These are phyloP conservation scores for Candida multigemmis DNA, from an alignment of 805 yeast genomes.

Conservation along the genomic window DNA sequence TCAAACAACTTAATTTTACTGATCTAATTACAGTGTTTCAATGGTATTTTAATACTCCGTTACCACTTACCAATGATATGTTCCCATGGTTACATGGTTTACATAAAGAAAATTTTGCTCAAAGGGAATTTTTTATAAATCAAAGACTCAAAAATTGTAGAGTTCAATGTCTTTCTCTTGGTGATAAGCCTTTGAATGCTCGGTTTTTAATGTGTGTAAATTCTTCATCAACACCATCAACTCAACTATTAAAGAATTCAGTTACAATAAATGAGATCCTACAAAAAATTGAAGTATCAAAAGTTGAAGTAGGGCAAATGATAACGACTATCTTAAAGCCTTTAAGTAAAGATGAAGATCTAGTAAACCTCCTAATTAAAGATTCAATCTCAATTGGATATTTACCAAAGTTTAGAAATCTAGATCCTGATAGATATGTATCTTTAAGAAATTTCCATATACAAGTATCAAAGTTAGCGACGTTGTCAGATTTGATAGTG, in stretches of 20 bases:
- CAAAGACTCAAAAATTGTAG: conserved; percentile 13
- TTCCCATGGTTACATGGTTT: conserved; percentile 92
- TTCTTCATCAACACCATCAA: conserved; percentile 5
- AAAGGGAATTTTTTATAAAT: conserved; percentile 34
- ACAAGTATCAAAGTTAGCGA: conserved; percentile 74
- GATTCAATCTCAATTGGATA: conserved; percentile 35
- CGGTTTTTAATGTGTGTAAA: conserved; percentile 32
- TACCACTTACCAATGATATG: conserved; percentile 58
- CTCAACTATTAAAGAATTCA: conserved; percentile 39
- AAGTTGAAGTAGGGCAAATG: conserved; percentile 17
- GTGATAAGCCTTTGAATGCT: conserved; percentile 7
- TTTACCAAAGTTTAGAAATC: conserved; percentile 44
- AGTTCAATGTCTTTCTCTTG: not conserved
- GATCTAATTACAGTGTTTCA: conserved; percentile 13
- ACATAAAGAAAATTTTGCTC: conserved; percentile 47
- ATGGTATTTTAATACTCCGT: conserved; percentile 29
- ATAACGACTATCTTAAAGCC: conserved; percentile 10
- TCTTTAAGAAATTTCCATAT: conserved; percentile 78
- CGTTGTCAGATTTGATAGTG: conserved; percentile 67
- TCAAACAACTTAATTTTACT: conserved; percentile 8
- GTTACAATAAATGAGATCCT: conserved; percentile 48
- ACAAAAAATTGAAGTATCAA: conserved; percentile 36
- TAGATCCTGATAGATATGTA: conserved; percentile 67
- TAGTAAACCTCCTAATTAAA: conserved; percentile 15
- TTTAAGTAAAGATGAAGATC: too few species aligned